Evolutionary conservation across 768 basidiomycete species (phyloP).

Genomic region (Phylloporus sp.): DNA sequence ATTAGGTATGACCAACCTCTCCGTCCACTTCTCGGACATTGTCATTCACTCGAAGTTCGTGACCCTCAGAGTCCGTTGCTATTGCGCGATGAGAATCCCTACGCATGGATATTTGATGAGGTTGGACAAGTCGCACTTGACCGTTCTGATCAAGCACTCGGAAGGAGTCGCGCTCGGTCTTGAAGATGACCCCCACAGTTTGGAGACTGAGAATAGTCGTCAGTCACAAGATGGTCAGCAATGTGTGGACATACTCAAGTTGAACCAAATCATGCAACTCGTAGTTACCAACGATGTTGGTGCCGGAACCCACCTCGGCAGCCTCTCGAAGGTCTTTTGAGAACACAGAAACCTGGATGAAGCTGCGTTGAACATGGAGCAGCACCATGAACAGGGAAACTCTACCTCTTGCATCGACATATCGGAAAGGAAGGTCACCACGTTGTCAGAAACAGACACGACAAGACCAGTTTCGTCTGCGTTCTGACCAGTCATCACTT

Average conservation of each 20-base stretch:
- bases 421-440: slow-evolving; percentile 95
- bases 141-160: slow-evolving; percentile 94
- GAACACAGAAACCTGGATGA: slow-evolving; percentile 83
- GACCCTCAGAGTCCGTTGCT: slow-evolving; percentile 84
- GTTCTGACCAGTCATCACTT: slow-evolving; percentile 95
- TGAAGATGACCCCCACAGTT: slow-evolving; percentile 96
- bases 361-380: slow-evolving; percentile 3
- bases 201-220: slow-evolving; percentile 54
- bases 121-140: slow-evolving; percentile 81
- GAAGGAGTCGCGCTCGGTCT: slow-evolving; percentile 94
- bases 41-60: slow-evolving; percentile 82
- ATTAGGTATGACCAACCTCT: slow-evolving; percentile 49
- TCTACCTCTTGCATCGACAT: slow-evolving; percentile 91
- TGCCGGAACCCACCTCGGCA: slow-evolving; percentile 91
- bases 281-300: slow-evolving; percentile 87
- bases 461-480: slow-evolving; percentile 95
- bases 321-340: slow-evolving; percentile 96
- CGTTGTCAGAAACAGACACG: slow-evolving; percentile 82
- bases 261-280: slow-evolving; percentile 96
- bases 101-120: slow-evolving; percentile 92
- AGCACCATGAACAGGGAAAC: slow-evolving; percentile 4
- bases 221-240: slow-evolving; percentile 2
- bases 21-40: slow-evolving; percentile 90
- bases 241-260: slow-evolving; percentile 67
- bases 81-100: slow-evolving; percentile 76